These are phyloP conservation scores for Ophiosphaerella herpotricha DNA, from an alignment of 2,329 filamentous ascomycete species.

Conservation along the genomic window DNA sequence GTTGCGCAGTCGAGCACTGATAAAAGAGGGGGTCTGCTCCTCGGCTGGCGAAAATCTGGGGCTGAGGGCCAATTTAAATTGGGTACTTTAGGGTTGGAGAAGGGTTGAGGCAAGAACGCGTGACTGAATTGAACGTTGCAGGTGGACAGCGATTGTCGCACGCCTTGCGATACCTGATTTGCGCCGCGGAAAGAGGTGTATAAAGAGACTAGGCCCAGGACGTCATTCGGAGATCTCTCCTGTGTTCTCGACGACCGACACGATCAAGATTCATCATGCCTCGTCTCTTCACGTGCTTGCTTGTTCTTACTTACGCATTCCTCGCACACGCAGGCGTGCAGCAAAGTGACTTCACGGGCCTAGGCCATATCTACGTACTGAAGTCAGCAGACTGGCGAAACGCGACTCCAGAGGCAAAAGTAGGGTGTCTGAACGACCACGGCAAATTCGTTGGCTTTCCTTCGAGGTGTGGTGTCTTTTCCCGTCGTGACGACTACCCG, in stretches of 20 bases:
- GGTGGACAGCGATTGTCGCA: neutral
- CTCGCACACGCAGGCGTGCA: slow-evolving; percentile 20
- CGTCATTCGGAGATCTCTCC: neutral
- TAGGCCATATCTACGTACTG: slow-evolving; percentile 37
- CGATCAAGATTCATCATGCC: slow-evolving; percentile 8
- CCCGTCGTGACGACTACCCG: slow-evolving; percentile 24
- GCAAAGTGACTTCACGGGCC: slow-evolving; percentile 35
- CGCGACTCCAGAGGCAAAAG: slow-evolving; percentile 24
- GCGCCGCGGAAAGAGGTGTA: neutral
- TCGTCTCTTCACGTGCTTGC: slow-evolving; percentile 11
- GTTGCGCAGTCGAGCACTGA: slow-evolving; percentile 2
- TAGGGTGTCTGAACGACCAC: slow-evolving; percentile 33
- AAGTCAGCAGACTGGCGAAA: slow-evolving; percentile 32
- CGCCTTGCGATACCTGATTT: slow-evolving; percentile 1
- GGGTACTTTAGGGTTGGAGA: neutral
- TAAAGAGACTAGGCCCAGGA: slow-evolving; percentile 2
- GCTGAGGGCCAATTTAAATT: slow-evolving; percentile 1
- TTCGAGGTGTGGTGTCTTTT: slow-evolving; percentile 32
- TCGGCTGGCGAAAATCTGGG: slow-evolving; percentile 2
- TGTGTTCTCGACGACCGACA: neutral
- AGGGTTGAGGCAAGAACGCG: slow-evolving; percentile 1
- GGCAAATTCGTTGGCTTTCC: slow-evolving; percentile 28
- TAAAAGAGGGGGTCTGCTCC: slow-evolving; percentile 7
- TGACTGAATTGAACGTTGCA: neutral
- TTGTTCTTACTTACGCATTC: slow-evolving; percentile 11